These are phyloP conservation scores for Penicillium sp. DNA, from an alignment of 2,329 filamentous ascomycete species.

Conservation along the genomic window DNA sequence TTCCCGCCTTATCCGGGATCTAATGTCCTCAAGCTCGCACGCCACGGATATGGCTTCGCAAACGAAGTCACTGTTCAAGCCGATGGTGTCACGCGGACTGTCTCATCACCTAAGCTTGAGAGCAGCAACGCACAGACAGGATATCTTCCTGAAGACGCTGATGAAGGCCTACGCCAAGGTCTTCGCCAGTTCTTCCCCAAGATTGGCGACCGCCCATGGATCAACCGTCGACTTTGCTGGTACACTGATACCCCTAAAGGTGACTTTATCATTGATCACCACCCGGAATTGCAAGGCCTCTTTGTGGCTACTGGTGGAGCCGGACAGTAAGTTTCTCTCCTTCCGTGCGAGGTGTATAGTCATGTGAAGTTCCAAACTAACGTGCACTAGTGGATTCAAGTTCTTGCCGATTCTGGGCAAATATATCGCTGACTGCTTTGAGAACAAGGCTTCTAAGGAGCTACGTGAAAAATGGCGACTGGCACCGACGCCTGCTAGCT, in stretches of 20 bases:
- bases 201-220: slow-evolving; percentile 59
- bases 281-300: slow-evolving; percentile 58
- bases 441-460: slow-evolving; percentile 45
- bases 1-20: slow-evolving; percentile 50
- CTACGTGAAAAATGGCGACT: slow-evolving; percentile 62
- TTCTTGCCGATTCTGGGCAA: slow-evolving; percentile 67
- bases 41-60: slow-evolving; percentile 64
- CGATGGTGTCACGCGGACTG: slow-evolving; percentile 17
- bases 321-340: slow-evolving; percentile 22
- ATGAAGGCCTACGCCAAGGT: slow-evolving; percentile 58
- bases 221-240: slow-evolving; percentile 66
- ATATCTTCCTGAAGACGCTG: slow-evolving; percentile 53
- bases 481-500: not conserved
- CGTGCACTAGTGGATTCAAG: slow-evolving; percentile 49
- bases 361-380: not conserved
- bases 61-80: slow-evolving; percentile 31
- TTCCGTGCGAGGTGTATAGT: not conserved
- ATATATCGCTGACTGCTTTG: slow-evolving; percentile 59
- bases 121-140: slow-evolving; percentile 39
- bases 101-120: slow-evolving; percentile 40
- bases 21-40: slow-evolving; percentile 62
- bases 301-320: slow-evolving; percentile 26
- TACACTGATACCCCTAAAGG: slow-evolving; percentile 69
- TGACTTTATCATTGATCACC: slow-evolving; percentile 68
- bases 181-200: slow-evolving; percentile 61